phyloP scores from a whole-genome alignment of 176 grass and related monocot genomes.

The Musa troglodytarum region DNA sequence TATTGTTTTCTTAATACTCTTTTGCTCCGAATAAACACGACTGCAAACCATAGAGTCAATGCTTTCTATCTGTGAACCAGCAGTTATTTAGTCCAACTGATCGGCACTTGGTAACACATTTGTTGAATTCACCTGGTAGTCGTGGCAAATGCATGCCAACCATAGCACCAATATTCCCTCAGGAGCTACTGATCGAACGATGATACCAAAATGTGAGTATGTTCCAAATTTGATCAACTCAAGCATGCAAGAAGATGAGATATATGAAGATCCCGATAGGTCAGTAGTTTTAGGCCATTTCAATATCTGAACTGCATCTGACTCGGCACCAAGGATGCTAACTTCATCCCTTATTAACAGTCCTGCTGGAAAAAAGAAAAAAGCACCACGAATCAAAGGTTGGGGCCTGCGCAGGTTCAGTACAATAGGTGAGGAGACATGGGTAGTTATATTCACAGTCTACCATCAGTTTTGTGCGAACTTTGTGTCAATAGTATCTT shows the following conservation, averaged over 20 bases:
- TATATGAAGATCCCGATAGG: constrained; percentile 18
- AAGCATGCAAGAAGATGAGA: not conserved
- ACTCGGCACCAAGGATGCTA: constrained; percentile 10
- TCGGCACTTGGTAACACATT: not conserved
- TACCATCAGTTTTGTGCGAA: not conserved
- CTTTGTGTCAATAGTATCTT: not conserved
- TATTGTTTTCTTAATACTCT: not conserved
- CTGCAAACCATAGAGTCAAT: not conserved
- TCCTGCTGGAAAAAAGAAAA: constrained; percentile 48
- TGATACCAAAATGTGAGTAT: not conserved
- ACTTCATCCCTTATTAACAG: constrained; percentile 7
- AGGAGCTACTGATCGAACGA: not conserved
- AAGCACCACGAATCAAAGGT: constrained; percentile 49
- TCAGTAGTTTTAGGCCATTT: constrained; percentile 9
- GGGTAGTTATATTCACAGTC: not conserved
- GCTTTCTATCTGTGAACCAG: not conserved
- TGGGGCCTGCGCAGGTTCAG: constrained; percentile 92
- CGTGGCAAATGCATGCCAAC: constrained; percentile 4
- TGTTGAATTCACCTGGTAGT: not conserved
- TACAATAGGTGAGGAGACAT: constrained; percentile 59
- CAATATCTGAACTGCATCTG: not conserved
- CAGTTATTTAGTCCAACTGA: not conserved
- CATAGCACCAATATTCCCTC: not conserved
- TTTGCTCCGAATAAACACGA: not conserved
- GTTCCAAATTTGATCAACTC: not conserved